Percentiles rank a stretch among this genome's conserved stretches.
Conservation (phyloP, 2,329 filamentous ascomycete genomes). For the Basipetospora chlamydospora region DNA sequence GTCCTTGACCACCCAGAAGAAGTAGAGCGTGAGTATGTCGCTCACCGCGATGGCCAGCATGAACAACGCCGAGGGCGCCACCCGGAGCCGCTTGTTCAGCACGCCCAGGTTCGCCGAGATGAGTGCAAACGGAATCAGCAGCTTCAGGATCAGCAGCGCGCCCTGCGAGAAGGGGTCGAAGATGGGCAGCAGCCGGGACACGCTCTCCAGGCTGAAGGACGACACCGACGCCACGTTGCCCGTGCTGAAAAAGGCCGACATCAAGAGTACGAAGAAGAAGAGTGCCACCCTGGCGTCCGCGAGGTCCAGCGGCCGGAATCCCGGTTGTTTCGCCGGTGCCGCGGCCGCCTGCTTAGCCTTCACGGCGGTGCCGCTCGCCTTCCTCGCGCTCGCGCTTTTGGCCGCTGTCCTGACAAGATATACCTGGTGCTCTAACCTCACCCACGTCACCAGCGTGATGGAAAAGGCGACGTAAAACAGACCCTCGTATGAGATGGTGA, state of each 20-base stretch:
- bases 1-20: constrained; percentile 95
- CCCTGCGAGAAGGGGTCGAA: constrained; percentile 91
- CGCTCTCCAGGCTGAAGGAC: constrained; percentile 84
- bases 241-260: constrained; percentile 93
- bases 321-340: neutral
- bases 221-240: constrained; percentile 92
- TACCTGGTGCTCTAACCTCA: constrained; percentile 74
- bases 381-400: neutral
- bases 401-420: constrained; percentile 11
- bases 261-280: constrained; percentile 89
- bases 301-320: constrained; percentile 54
- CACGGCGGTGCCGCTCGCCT: neutral
- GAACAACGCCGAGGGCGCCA: constrained; percentile 79
- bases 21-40: constrained; percentile 84
- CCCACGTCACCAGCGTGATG: constrained; percentile 71
- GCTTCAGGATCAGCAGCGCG: constrained; percentile 71
- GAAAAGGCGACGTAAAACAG: constrained; percentile 91
- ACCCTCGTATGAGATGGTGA: constrained; percentile 94
- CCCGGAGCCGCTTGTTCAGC: constrained; percentile 67
- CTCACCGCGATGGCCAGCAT: constrained; percentile 88
- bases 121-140: constrained; percentile 84
- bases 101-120: constrained; percentile 92
- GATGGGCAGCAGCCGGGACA: constrained; percentile 72
- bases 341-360: constrained; percentile 8
- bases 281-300: constrained; percentile 79